A percentile compares a stretch with the other conserved stretches of the same genome.
Evolutionary conservation across 495 filamentous ascomycete species (phyloP).

Genomic region (Thozetella sp.): DNA sequence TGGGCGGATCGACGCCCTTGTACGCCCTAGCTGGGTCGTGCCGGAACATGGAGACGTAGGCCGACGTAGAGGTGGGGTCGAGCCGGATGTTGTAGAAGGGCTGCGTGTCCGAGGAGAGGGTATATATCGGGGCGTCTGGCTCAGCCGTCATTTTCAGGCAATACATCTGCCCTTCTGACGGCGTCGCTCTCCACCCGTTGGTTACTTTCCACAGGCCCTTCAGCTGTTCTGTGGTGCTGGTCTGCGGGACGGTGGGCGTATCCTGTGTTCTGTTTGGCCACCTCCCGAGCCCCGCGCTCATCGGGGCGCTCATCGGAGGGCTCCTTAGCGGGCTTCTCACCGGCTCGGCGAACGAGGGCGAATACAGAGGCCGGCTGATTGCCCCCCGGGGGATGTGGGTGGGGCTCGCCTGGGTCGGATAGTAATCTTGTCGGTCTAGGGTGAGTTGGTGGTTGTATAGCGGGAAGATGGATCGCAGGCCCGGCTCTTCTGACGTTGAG

Average conservation of each 20-base stretch:
- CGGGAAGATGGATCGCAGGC: slow-evolving; percentile 70
- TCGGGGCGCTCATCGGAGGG: slow-evolving; percentile 9
- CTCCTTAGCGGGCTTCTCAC: slow-evolving; percentile 29
- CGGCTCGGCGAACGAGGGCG: slow-evolving; percentile 37
- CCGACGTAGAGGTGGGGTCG: slow-evolving; percentile 56
- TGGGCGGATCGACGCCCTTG: slow-evolving; percentile 26
- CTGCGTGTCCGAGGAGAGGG: slow-evolving; percentile 47
- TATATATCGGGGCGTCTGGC: slow-evolving; percentile 52
- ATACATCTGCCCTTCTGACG: slow-evolving; percentile 49
- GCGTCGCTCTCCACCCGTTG: slow-evolving; percentile 55
- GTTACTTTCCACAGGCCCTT: slow-evolving; percentile 55
- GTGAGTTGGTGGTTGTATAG: slow-evolving; percentile 74
- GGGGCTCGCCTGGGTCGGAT: slow-evolving; percentile 56
- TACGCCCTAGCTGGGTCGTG: slow-evolving; percentile 54
- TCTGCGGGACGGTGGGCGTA: slow-evolving; percentile 41
- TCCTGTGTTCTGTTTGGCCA: slow-evolving; percentile 25
- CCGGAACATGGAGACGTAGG: slow-evolving; percentile 50
- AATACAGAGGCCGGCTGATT: slow-evolving; percentile 59
- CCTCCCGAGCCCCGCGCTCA: neutral
- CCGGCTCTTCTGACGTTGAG: slow-evolving; percentile 10
- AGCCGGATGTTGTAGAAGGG: slow-evolving; percentile 55
- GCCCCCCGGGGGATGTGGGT: slow-evolving; percentile 55
- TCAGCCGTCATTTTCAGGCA: slow-evolving; percentile 49
- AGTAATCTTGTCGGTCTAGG: slow-evolving; percentile 69
- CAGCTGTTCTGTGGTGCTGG: slow-evolving; percentile 52